Conservation (phyloP, 2,329 filamentous ascomycete genomes). For the Fonsecaea nubica region DNA sequence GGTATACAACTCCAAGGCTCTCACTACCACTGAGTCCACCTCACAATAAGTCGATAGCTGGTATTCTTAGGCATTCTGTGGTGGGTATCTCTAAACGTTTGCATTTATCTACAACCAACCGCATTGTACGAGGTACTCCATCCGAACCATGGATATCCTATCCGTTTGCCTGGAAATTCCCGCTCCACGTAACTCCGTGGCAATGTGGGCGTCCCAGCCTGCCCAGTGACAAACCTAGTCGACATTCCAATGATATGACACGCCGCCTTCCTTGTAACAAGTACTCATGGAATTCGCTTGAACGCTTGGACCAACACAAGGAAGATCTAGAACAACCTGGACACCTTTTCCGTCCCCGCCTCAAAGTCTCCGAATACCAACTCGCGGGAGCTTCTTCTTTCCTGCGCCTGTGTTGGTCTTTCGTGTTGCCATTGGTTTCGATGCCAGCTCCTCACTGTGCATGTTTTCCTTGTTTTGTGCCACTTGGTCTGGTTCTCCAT, state of each 20-base stretch:
- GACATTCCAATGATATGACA: background rate
- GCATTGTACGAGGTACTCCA: background rate
- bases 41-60: background rate
- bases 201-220: conserved; percentile 1
- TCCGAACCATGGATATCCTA: background rate
- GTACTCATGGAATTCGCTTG: conserved; percentile 18
- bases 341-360: background rate
- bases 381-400: conserved; percentile 29
- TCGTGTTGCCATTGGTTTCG: conserved; percentile 21
- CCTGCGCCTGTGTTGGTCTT: conserved; percentile 26
- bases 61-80: background rate
- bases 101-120: background rate
- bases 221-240: background rate
- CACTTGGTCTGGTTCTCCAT: conserved; percentile 35
- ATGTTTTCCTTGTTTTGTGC: conserved; percentile 7
- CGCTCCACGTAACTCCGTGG: background rate
- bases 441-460: conserved; percentile 10
- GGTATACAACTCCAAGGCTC: background rate
- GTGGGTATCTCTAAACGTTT: background rate
- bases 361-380: conserved; percentile 39
- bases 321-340: conserved; percentile 2
- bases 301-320: conserved; percentile 28
- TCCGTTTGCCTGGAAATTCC: conserved; percentile 4
- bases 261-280: background rate
- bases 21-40: background rate